Conservation (phyloP, 805 yeast species). For the Candida nonsorbophila region DNA sequence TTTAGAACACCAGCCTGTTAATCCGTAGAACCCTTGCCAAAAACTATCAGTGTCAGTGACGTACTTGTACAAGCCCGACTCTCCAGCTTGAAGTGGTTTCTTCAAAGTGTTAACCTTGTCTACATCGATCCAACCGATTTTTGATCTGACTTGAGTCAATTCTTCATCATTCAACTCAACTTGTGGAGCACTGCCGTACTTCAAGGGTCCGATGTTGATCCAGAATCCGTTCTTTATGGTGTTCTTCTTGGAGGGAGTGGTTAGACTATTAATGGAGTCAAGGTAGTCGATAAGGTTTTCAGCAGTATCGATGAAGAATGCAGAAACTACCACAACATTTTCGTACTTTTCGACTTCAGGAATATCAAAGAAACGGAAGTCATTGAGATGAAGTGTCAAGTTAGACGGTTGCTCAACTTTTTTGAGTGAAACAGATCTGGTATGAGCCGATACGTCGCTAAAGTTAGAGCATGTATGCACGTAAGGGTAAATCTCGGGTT, state of each 20-base stretch:
- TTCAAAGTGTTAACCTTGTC: slow-evolving; percentile 9
- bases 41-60: slow-evolving; percentile 59
- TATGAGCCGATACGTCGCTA: slow-evolving; percentile 41
- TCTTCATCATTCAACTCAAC: slow-evolving; percentile 76
- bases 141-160: slow-evolving; percentile 42
- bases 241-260: slow-evolving; percentile 7
- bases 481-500: slow-evolving; percentile 34
- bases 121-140: slow-evolving; percentile 57
- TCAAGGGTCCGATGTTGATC: slow-evolving; percentile 90
- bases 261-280: slow-evolving; percentile 46
- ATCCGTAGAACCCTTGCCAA: slow-evolving; percentile 78
- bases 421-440: slow-evolving; percentile 34
- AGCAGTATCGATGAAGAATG: slow-evolving; percentile 89
- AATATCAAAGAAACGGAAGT: slow-evolving; percentile 54
- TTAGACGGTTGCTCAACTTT: slow-evolving; percentile 38
- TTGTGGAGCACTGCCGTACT: slow-evolving; percentile 82
- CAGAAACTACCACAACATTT: slow-evolving; percentile 55
- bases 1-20: slow-evolving; percentile 50
- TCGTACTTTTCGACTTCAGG: slow-evolving; percentile 20
- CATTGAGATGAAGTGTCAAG: slow-evolving; percentile 48
- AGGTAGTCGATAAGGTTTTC: slow-evolving; percentile 76
- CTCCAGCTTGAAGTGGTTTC: slow-evolving; percentile 3
- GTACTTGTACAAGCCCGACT: slow-evolving; percentile 49
- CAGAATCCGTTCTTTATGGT: slow-evolving; percentile 51
- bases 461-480: slow-evolving; percentile 70